phyloP scores from a whole-genome alignment of 305 asterid species.

The Caryopteris hybrid region DNA sequence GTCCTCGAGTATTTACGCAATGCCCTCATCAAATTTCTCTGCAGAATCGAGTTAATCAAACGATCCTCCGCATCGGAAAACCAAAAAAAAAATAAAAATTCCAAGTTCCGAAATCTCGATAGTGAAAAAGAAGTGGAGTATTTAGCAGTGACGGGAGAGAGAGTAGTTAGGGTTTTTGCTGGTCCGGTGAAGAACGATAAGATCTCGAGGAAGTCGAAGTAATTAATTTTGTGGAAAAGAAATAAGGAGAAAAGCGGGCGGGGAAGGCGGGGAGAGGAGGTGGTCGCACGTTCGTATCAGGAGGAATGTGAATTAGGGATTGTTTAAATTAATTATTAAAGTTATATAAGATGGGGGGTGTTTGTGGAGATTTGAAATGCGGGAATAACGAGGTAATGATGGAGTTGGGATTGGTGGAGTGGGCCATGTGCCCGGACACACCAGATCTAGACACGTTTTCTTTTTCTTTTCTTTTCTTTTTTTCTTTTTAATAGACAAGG shows the following conservation, averaged over 20 bases:
- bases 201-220: constrained; percentile 28
- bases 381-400: constrained; percentile 32
- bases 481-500: no score
- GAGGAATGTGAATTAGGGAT: background rate
- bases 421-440: background rate
- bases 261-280: constrained; percentile 44
- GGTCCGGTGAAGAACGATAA: constrained; percentile 4
- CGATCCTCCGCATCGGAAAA: constrained; percentile 34
- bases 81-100: background rate
- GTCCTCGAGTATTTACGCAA: constrained; percentile 63
- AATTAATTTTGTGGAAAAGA: background rate
- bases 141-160: constrained; percentile 10
- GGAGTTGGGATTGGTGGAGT: constrained; percentile 19
- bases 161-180: constrained; percentile 32
- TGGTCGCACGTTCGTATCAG: constrained; percentile 32
- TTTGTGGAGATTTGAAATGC: constrained; percentile 29
- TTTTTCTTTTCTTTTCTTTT: no score
- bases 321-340: no score
- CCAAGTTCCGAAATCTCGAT: constrained; percentile 24
- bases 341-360: no score
- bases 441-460: no score
- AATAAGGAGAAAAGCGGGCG: constrained; percentile 16
- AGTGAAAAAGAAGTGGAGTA: constrained; percentile 1
- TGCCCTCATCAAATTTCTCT: constrained; percentile 46
- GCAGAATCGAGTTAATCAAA: constrained; percentile 16